Evolutionary conservation across 2,329 filamentous ascomycete species (phyloP).

Genomic region (Huntiella decipiens): DNA sequence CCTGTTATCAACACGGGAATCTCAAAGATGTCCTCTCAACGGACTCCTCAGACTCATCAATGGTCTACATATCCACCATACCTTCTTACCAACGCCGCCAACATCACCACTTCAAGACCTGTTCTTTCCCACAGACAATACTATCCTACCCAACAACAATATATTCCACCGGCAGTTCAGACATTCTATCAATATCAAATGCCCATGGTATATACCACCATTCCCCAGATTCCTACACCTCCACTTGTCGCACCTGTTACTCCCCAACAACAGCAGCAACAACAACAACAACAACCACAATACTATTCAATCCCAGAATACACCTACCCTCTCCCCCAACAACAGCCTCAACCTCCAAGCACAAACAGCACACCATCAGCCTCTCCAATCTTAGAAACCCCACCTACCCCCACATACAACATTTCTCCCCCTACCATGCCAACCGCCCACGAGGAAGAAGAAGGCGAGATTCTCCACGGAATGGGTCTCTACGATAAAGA

Average conservation of each 20-base stretch:
- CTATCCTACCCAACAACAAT: too few relatives aligned
- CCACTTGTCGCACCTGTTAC: too few relatives aligned
- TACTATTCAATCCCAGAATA: background rate
- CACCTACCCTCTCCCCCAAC: conserved; percentile 3
- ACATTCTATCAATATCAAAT: too few relatives aligned
- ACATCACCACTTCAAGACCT: too few relatives aligned
- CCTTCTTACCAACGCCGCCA: too few relatives aligned
- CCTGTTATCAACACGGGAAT: too few relatives aligned
- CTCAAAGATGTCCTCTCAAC: too few relatives aligned
- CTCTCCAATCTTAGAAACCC: background rate
- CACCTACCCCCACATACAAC: background rate
- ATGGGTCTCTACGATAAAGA: conserved; percentile 67
- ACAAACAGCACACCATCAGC: background rate
- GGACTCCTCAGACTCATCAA: too few relatives aligned
- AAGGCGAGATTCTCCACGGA: conserved; percentile 57
- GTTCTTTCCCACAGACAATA: too few relatives aligned
- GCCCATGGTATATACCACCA: background rate
- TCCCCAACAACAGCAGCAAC: background rate
- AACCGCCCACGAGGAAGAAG: conserved; percentile 32
- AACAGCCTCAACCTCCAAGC: conserved; percentile 2
- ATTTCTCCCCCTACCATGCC: background rate
- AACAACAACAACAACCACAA: background rate
- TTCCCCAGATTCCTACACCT: background rate
- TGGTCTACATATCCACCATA: too few relatives aligned
- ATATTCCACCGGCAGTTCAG: too few relatives aligned